A percentile compares a stretch with the other conserved stretches of the same genome.
phyloP scores from a whole-genome alignment of 225 moss, liverwort and hornwort genomes.

The Climacium dendroides region DNA sequence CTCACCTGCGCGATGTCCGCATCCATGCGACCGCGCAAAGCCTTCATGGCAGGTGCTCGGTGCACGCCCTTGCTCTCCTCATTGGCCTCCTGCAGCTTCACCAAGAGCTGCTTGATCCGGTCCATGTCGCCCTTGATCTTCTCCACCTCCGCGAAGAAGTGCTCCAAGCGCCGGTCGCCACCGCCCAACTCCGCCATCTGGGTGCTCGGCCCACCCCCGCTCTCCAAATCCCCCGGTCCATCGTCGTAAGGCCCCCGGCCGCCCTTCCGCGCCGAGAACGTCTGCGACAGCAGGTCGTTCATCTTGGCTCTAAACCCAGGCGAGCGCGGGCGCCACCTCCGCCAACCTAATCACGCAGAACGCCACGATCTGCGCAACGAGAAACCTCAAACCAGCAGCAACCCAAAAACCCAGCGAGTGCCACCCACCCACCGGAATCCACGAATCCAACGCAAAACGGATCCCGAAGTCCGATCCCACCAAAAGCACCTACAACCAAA shows the following conservation, averaged over 20 bases:
- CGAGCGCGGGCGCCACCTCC: background rate
- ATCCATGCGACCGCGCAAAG: constrained; percentile 33
- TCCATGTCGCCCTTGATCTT: constrained; percentile 46
- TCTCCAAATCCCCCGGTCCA: constrained; percentile 8
- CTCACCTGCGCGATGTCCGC: constrained; percentile 44
- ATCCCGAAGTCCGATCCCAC: background rate
- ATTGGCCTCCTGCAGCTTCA: constrained; percentile 42
- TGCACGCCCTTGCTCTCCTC: constrained; percentile 48
- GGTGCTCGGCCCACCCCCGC: constrained; percentile 8
- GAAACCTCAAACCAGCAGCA: background rate
- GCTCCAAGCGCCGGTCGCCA: constrained; percentile 15
- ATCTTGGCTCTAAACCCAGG: constrained; percentile 1
- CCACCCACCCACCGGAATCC: background rate
- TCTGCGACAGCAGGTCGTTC: constrained; percentile 32
- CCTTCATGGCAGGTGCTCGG: constrained; percentile 38
- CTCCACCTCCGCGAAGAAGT: constrained; percentile 43
- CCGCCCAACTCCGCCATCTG: constrained; percentile 19
- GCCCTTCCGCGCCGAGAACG: constrained; percentile 14
- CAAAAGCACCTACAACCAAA: background rate
- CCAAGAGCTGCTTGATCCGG: constrained; percentile 31
- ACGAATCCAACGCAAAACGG: background rate
- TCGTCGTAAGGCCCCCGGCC: background rate
- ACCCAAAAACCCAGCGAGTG: background rate
- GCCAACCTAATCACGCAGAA: background rate
- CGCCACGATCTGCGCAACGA: background rate